These are phyloP conservation scores for Oryza punctata DNA, from an alignment of 176 grass and related monocot species.

Conservation along the genomic window DNA sequence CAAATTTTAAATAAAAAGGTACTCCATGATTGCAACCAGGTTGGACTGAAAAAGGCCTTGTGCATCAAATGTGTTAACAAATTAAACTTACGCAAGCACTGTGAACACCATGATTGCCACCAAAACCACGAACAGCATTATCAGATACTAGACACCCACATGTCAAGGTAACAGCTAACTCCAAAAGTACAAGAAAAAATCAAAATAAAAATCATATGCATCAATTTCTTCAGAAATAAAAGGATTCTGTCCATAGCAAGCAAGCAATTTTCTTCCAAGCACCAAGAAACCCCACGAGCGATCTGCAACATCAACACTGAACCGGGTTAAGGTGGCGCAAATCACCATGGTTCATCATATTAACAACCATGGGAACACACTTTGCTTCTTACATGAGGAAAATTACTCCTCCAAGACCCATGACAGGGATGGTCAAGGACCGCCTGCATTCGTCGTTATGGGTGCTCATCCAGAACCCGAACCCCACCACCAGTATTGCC, in stretches of 20 bases:
- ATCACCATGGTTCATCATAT: background rate
- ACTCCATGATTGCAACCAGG: constrained; percentile 20
- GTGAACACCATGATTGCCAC: constrained; percentile 93
- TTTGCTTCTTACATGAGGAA: constrained; percentile 70
- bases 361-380: background rate
- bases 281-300: constrained; percentile 86
- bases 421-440: constrained; percentile 80
- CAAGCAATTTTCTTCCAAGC: constrained; percentile 82
- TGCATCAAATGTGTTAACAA: background rate
- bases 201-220: background rate
- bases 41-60: background rate
- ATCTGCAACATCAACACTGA: constrained; percentile 56
- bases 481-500: constrained; percentile 75
- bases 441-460: constrained; percentile 86
- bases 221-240: constrained; percentile 15
- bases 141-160: constrained; percentile 69
- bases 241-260: constrained; percentile 97
- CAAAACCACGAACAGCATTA: constrained; percentile 77
- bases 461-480: constrained; percentile 92
- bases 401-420: constrained; percentile 78
- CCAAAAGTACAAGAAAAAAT: constrained; percentile 34
- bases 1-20: constrained; percentile 38
- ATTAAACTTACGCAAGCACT: constrained; percentile 80
- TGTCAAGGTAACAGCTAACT: constrained; percentile 65
- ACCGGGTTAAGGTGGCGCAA: background rate